Evolutionary conservation across 1,284 basidiomycete species (phyloP).

Genomic region (Kalmanozyma brasiliensis): DNA sequence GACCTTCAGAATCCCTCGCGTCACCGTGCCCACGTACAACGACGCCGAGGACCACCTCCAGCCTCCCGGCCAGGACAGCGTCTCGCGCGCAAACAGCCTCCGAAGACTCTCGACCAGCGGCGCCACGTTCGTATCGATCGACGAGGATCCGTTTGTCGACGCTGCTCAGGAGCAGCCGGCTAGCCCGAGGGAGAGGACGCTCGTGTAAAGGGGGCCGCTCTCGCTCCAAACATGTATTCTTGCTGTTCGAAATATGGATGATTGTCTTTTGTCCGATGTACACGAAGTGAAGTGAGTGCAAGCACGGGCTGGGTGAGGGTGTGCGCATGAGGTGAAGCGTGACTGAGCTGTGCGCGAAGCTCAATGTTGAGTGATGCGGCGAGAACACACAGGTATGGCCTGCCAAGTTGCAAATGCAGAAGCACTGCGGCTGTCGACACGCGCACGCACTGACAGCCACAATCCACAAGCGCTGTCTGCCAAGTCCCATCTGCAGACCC

Average conservation of each 20-base stretch:
- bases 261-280: too few relatives aligned
- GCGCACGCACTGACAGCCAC: too few relatives aligned
- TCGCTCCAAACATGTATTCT: not conserved
- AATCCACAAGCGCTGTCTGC: too few relatives aligned
- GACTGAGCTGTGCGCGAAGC: too few relatives aligned
- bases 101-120: slow-evolving; percentile 1
- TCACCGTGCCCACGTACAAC: slow-evolving; percentile 17
- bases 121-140: slow-evolving; percentile 12
- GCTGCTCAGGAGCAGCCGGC: slow-evolving; percentile 7
- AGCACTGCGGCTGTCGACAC: too few relatives aligned
- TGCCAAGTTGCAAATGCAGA: too few relatives aligned
- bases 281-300: too few relatives aligned
- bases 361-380: too few relatives aligned
- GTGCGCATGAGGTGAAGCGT: too few relatives aligned
- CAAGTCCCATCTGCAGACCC: too few relatives aligned
- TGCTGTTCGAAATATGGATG: not conserved
- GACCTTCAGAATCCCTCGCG: slow-evolving; percentile 24
- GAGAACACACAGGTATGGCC: too few relatives aligned
- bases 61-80: not conserved
- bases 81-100: not conserved
- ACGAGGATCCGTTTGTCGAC: slow-evolving; percentile 31
- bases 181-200: not conserved
- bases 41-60: not conserved
- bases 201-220: not conserved
- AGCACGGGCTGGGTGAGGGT: too few relatives aligned